Percentiles rank a stretch among this genome's conserved stretches.
These are phyloP conservation scores for Dendryphion nanum DNA, from an alignment of 2,329 filamentous ascomycete genomes.

Conservation along the genomic window DNA sequence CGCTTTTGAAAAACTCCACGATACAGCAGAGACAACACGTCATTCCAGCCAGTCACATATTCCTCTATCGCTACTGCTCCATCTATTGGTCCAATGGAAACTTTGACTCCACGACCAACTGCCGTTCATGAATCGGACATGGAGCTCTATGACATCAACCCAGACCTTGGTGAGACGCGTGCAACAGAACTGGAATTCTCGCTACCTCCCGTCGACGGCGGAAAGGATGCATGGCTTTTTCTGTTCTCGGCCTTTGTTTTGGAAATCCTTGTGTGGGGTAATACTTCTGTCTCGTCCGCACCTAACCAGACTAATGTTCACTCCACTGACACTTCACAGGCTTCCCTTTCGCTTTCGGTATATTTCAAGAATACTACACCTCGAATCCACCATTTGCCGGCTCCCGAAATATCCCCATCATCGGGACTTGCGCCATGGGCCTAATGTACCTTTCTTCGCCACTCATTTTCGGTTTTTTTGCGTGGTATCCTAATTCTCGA, in stretches of 20 bases:
- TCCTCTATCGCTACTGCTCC: no score
- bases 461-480: conserved; percentile 36
- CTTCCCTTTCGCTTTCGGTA: conserved; percentile 42
- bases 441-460: conserved; percentile 47
- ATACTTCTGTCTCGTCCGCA: no score
- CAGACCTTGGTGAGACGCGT: no score
- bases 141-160: no score
- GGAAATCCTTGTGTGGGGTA: conserved; percentile 24
- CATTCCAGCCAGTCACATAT: no score
- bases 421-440: conserved; percentile 63
- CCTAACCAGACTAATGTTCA: no score
- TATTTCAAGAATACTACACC: conserved; percentile 46
- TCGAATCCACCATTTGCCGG: conserved; percentile 29
- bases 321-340: conserved; percentile 20
- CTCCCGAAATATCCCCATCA: conserved; percentile 42
- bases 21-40: no score
- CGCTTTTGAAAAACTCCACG: no score
- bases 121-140: no score
- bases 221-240: conserved; percentile 20
- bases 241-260: conserved; percentile 21
- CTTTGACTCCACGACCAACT: no score
- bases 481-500: conserved; percentile 31
- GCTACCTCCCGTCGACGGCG: conserved; percentile 28
- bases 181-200: conserved; percentile 3
- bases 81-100: no score